phyloP scores from a whole-genome alignment of 805 yeast genomes.

The Metschnikowia anglica region DNA sequence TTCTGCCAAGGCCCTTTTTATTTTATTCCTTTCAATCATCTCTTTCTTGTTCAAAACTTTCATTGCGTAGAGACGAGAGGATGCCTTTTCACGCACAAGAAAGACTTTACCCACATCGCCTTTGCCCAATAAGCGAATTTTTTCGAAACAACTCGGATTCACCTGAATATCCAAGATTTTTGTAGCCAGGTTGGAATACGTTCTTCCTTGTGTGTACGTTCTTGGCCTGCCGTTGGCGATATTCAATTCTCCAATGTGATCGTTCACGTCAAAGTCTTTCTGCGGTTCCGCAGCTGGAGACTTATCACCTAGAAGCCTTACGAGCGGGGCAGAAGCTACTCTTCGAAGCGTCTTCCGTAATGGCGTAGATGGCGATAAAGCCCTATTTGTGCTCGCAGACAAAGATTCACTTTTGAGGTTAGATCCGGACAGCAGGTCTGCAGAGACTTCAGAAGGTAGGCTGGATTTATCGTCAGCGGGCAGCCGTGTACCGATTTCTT shows the following conservation, averaged over 20 bases:
- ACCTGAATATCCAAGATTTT: constrained; percentile 78
- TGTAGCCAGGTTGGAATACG: constrained; percentile 72
- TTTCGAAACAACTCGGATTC: constrained; percentile 82
- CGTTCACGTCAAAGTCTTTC: constrained; percentile 44
- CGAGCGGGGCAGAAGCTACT: constrained; percentile 84
- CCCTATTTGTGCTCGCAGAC: constrained; percentile 2
- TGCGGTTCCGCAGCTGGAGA: constrained; percentile 22
- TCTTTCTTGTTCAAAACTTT: constrained; percentile 86
- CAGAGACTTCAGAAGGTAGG: constrained; percentile 1
- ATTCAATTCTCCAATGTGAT: constrained; percentile 46
- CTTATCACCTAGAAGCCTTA: constrained; percentile 31
- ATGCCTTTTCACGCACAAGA: constrained; percentile 76
- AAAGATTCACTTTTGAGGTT: not conserved
- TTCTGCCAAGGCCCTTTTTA: constrained; percentile 92
- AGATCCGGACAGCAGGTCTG: constrained; percentile 1
- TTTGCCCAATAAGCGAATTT: constrained; percentile 84
- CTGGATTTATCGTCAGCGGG: constrained; percentile 4
- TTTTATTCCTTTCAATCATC: constrained; percentile 92
- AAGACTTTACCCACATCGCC: constrained; percentile 99
- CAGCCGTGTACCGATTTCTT: not conserved
- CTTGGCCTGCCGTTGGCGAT: constrained; percentile 36
- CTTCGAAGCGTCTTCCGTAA: constrained; percentile 54
- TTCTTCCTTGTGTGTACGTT: constrained; percentile 48
- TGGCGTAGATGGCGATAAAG: constrained; percentile 20
- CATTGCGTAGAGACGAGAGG: constrained; percentile 84